A percentile compares a stretch with the other conserved stretches of the same genome.
These are phyloP conservation scores for Aspergillus steynii DNA, from an alignment of 495 filamentous ascomycete genomes.

Conservation along the genomic window DNA sequence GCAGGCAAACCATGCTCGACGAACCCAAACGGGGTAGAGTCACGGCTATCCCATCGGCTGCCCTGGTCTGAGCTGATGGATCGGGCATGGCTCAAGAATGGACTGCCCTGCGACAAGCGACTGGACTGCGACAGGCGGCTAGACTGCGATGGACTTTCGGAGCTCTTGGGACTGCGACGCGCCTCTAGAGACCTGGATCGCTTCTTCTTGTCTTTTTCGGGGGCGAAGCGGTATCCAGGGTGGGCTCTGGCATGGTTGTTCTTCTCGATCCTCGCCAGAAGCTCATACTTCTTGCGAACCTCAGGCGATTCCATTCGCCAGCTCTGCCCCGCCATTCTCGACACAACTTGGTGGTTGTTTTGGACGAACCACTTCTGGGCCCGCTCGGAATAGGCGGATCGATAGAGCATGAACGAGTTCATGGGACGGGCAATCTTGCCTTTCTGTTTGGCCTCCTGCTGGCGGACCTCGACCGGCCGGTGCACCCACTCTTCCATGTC, in stretches of 20 bases:
- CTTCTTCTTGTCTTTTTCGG: slow-evolving; percentile 68
- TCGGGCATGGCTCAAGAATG: slow-evolving; percentile 24
- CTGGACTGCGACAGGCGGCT: neutral
- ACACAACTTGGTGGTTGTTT: slow-evolving; percentile 95
- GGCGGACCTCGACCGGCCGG: slow-evolving; percentile 64
- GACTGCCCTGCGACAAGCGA: slow-evolving; percentile 3
- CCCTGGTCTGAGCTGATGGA: slow-evolving; percentile 30
- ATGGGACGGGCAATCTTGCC: slow-evolving; percentile 89
- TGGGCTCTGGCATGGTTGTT: slow-evolving; percentile 83
- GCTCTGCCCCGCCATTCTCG: slow-evolving; percentile 75
- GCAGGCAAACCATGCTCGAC: slow-evolving; percentile 26
- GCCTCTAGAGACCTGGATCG: slow-evolving; percentile 38
- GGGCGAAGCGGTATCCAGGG: slow-evolving; percentile 94
- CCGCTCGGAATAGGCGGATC: slow-evolving; percentile 86
- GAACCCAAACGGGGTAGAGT: slow-evolving; percentile 35
- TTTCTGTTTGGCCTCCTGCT: slow-evolving; percentile 66
- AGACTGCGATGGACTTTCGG: slow-evolving; percentile 21
- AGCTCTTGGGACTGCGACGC: slow-evolving; percentile 5
- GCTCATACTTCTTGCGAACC: slow-evolving; percentile 76
- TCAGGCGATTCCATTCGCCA: slow-evolving; percentile 79
- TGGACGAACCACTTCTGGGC: slow-evolving; percentile 80
- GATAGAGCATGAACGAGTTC: slow-evolving; percentile 99
- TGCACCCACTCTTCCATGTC: slow-evolving; percentile 86
- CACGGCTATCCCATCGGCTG: slow-evolving; percentile 32
- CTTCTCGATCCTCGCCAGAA: slow-evolving; percentile 77